Evolutionary conservation across 2,329 filamentous ascomycete genomes (phyloP).

Genomic region (Aspergillus latus): DNA sequence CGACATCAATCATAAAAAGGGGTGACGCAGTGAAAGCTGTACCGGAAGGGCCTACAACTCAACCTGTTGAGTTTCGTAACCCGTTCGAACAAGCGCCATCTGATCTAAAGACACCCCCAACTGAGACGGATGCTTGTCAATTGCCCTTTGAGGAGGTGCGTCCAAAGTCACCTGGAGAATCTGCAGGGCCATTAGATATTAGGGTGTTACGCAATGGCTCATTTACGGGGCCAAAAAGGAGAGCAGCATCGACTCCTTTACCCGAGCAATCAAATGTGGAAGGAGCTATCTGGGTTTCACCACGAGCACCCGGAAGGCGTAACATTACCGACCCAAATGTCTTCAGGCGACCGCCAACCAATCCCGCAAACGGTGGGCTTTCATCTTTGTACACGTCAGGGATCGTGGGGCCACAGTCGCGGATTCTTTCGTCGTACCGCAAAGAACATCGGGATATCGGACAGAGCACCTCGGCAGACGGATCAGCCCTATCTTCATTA

Average conservation of each 20-base stretch:
- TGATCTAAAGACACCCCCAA: constrained; percentile 9
- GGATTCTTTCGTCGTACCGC: constrained; percentile 25
- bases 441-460: constrained; percentile 20
- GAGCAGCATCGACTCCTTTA: constrained; percentile 32
- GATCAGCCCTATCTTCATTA: constrained; percentile 29
- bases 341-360: constrained; percentile 37
- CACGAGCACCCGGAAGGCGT: constrained; percentile 32
- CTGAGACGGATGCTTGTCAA: constrained; percentile 17
- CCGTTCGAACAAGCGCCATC: constrained; percentile 28
- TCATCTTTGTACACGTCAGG: constrained; percentile 17
- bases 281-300: constrained; percentile 25
- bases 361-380: constrained; percentile 27
- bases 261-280: constrained; percentile 28
- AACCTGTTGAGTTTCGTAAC: constrained; percentile 33
- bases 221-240: constrained; percentile 30
- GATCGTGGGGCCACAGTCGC: constrained; percentile 16
- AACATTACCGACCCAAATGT: constrained; percentile 44
- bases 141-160: constrained; percentile 26
- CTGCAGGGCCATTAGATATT: constrained; percentile 23
- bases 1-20: constrained; percentile 36
- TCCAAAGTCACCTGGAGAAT: constrained; percentile 24
- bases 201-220: constrained; percentile 36
- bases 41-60: constrained; percentile 20
- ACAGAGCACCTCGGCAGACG: constrained; percentile 28
- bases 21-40: constrained; percentile 24